Evolutionary conservation across 2,329 filamentous ascomycete genomes (phyloP).

Genomic region (Penicillium sp.): DNA sequence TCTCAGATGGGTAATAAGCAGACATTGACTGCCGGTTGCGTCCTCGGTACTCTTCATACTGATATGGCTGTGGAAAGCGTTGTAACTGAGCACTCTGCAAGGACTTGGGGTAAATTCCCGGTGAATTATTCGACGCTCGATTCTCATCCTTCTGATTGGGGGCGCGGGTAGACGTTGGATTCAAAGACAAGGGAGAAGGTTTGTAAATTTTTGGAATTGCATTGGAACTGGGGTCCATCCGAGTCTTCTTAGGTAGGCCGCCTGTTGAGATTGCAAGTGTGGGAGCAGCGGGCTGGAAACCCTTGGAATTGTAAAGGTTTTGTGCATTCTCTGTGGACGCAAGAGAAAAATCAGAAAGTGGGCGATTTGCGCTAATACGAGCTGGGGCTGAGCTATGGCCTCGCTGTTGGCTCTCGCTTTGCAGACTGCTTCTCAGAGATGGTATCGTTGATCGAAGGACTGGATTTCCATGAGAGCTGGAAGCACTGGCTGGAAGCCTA

Average conservation of each 20-base stretch:
- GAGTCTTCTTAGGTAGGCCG: constrained; percentile 6
- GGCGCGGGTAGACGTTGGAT: constrained; percentile 19
- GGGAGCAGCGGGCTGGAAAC: background rate
- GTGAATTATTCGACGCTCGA: background rate
- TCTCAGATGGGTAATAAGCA: background rate
- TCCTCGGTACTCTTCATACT: constrained; percentile 7
- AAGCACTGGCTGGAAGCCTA: background rate
- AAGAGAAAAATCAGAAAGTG: constrained; percentile 6
- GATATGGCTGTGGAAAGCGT: constrained; percentile 4
- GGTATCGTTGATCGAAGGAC: background rate
- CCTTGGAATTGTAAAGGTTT: background rate
- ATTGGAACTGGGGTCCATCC: constrained; percentile 10
- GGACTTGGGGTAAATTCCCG: background rate
- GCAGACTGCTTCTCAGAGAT: background rate
- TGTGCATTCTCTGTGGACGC: background rate
- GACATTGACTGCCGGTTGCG: constrained; percentile 3
- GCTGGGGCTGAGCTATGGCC: background rate
- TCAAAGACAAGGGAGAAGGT: constrained; percentile 34
- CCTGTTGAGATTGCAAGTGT: background rate
- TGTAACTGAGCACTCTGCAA: constrained; percentile 3
- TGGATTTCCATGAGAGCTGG: background rate
- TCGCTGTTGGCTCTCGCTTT: background rate
- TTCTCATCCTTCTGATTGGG: constrained; percentile 1
- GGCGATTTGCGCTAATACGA: constrained; percentile 7
- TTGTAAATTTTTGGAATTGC: constrained; percentile 26